phyloP scores from a whole-genome alignment of 306 rosid species.

The Oemleria cerasiformis region DNA sequence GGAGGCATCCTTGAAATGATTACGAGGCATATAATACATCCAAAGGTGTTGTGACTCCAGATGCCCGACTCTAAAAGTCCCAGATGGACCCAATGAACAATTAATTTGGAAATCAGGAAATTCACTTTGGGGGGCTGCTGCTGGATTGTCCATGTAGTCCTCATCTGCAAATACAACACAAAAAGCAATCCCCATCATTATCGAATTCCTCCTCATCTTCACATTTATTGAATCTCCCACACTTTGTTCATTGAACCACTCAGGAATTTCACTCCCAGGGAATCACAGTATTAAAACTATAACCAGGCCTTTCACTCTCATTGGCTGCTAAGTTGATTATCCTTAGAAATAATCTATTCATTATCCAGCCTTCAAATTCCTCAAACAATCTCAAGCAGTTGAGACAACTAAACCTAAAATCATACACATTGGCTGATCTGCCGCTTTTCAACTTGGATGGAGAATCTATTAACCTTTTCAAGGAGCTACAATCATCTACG shows the following conservation, averaged over 20 bases:
- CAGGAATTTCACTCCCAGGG: slow-evolving; percentile 10
- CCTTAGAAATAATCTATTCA: neutral
- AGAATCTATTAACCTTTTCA: neutral
- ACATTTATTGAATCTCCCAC: neutral
- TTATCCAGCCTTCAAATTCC: neutral
- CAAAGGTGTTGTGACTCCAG: too few species aligned
- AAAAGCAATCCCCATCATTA: slow-evolving; percentile 4
- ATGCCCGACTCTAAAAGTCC: too few species aligned
- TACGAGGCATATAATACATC: rapidly evolving
- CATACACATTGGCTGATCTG: neutral
- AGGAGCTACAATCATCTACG: neutral
- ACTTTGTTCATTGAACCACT: slow-evolving; percentile 12
- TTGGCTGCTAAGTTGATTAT: neutral
- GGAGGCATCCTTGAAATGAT: too few species aligned
- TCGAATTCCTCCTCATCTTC: slow-evolving; percentile 1
- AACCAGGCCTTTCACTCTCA: too few species aligned
- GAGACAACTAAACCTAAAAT: neutral
- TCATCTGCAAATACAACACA: neutral
- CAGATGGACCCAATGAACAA: too few species aligned
- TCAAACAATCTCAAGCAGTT: slow-evolving; percentile 15
- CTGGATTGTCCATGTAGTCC: neutral
- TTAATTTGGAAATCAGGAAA: too few species aligned
- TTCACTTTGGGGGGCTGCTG: rapidly evolving
- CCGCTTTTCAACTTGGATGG: neutral
- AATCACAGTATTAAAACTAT: neutral